Conservation (phyloP, 2,329 filamentous ascomycete species). For the Aureobasidium pullulans region DNA sequence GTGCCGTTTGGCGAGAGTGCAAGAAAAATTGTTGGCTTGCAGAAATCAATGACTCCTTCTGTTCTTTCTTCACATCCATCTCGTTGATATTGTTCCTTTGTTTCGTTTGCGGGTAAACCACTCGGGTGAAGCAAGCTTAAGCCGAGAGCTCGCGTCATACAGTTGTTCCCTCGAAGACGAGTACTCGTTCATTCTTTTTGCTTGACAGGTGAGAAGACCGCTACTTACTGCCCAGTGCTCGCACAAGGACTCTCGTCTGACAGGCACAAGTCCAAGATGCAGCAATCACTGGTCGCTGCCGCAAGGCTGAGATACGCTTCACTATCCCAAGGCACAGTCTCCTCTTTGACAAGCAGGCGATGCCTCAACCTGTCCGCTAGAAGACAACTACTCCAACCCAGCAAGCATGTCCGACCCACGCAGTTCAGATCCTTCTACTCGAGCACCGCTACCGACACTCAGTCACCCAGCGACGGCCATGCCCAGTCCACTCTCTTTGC, state of each 20-base stretch:
- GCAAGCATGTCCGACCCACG: neutral
- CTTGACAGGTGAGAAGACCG: neutral
- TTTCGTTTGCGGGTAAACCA: neutral
- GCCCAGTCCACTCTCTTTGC: constrained; percentile 26
- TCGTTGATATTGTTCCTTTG: neutral
- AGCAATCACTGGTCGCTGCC: constrained; percentile 9
- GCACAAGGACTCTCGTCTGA: neutral
- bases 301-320: constrained; percentile 9
- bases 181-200: neutral
- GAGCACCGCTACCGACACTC: constrained; percentile 6
- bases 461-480: constrained; percentile 8
- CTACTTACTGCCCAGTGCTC: neutral
- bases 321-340: neutral
- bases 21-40: neutral
- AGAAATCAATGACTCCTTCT: neutral
- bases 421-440: constrained; percentile 15
- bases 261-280: neutral
- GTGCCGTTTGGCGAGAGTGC: neutral
- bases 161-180: neutral
- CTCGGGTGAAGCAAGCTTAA: constrained; percentile 5
- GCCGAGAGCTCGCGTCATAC: constrained; percentile 5
- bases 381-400: neutral
- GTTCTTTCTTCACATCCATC: neutral
- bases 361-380: constrained; percentile 2
- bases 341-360: constrained; percentile 5